Evolutionary conservation across 768 basidiomycete genomes (phyloP).

Genomic region (Pisolithus orientalis): DNA sequence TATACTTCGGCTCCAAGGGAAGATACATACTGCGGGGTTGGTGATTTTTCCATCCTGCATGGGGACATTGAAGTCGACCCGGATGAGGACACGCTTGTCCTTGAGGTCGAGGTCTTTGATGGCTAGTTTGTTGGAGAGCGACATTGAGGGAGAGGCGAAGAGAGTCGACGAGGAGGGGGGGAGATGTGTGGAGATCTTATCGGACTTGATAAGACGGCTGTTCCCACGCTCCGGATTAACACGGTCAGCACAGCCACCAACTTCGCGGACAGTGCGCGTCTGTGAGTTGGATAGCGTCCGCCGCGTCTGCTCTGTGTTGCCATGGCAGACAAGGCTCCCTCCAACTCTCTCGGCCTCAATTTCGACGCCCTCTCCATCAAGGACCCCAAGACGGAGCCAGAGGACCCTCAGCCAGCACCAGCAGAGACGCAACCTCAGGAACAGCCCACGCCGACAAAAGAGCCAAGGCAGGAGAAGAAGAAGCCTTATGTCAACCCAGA

Average conservation of each 20-base stretch:
- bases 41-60: conserved; percentile 88
- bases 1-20: conserved; percentile 2
- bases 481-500: conserved; percentile 78
- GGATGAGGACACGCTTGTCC: conserved; percentile 85
- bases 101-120: conserved; percentile 84
- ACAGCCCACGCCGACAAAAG: conserved; percentile 9
- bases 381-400: conserved; percentile 16
- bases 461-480: conserved; percentile 44
- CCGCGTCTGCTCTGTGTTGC: conserved; percentile 7
- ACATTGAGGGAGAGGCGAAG: conserved; percentile 46
- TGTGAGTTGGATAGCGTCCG: neutral
- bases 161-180: conserved; percentile 23
- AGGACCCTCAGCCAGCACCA: conserved; percentile 7
- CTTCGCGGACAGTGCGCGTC: neutral
- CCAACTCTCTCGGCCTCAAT: conserved; percentile 69
- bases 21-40: conserved; percentile 79
- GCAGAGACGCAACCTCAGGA: conserved; percentile 6
- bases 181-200: conserved; percentile 14
- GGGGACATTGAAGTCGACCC: conserved; percentile 96
- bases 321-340: conserved; percentile 36
- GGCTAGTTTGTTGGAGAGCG: conserved; percentile 89
- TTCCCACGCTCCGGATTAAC: conserved; percentile 5
- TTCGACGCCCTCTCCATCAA: conserved; percentile 46
- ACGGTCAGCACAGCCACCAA: neutral
- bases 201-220: conserved; percentile 3